Conservation (phyloP, 1,284 basidiomycete genomes). For the Ustilago loliicola region DNA sequence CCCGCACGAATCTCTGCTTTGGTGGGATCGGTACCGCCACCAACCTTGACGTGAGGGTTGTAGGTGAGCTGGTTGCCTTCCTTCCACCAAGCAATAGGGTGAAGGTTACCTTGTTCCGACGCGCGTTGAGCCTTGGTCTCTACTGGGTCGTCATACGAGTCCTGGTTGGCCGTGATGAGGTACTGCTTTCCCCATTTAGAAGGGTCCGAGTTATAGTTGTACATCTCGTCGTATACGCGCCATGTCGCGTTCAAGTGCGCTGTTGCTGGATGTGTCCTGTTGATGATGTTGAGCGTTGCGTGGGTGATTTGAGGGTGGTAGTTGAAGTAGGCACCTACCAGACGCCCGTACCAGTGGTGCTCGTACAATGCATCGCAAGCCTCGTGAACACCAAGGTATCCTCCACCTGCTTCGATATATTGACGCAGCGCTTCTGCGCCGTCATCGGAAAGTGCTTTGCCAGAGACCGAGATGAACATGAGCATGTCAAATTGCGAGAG, state of each 20-base stretch:
- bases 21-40: constrained; percentile 56
- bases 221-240: constrained; percentile 61
- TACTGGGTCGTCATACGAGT: constrained; percentile 50
- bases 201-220: constrained; percentile 60
- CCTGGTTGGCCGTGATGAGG: constrained; percentile 55
- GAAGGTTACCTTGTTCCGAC: constrained; percentile 45
- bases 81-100: constrained; percentile 65
- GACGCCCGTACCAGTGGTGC: constrained; percentile 57
- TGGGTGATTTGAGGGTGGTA: constrained; percentile 55
- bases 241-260: constrained; percentile 51
- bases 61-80: constrained; percentile 54
- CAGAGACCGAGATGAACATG: constrained; percentile 59
- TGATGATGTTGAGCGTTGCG: constrained; percentile 48
- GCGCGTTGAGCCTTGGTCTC: constrained; percentile 36
- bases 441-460: constrained; percentile 44
- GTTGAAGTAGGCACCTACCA: constrained; percentile 61
- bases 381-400: constrained; percentile 63
- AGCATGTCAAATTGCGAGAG: constrained; percentile 61
- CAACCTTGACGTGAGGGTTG: constrained; percentile 46
- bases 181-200: constrained; percentile 48
- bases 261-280: constrained; percentile 54
- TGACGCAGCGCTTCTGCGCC: constrained; percentile 49
- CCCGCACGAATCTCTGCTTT: constrained; percentile 45
- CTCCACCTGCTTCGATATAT: constrained; percentile 62
- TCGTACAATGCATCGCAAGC: constrained; percentile 55